Base-by-base conservation (phyloP, 805 yeast genomes). In the Saturnispora ahearnii region DNA sequence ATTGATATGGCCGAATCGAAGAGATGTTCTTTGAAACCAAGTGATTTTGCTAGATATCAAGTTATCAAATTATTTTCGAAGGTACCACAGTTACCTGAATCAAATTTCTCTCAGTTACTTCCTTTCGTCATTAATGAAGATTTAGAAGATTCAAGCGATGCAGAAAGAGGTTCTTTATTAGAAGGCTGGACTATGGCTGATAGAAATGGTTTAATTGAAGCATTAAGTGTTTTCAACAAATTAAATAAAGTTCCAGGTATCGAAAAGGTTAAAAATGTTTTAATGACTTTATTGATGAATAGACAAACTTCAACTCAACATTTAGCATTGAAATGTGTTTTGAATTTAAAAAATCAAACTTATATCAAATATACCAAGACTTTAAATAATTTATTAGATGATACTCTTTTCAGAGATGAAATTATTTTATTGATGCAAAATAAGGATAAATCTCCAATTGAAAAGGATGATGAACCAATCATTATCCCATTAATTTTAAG, bases 381-480 rank as follows among this genome's bases (percentile, higher is more conserved):
- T 56, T 68, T 93, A 57, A 74, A 68, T 44, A 89, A 84, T 54
- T 65, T 93, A 51, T 69, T 91, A 15, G 96, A 91, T 62, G 95
- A 88, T 53, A 77, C 86, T 2, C 69, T 83, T 15, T 90, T 88
- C 69, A 78, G 88, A 51, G 99, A 93, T 65, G 97, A 90, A 65
- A 69, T 90, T 30, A 71, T 85, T 21, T 76, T 74, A 15, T 74
- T 93, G 37, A 67, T 87, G 18, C 73, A 76, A 18, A 72, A 71
- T 36, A 69, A 74, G 21, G 79, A 74, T 5, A 74, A 79, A 8
- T 67, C 66, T 15, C 64, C 73, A 2, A 72, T 89, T 48, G 87
- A 84, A 54, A 73, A 70, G 7, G 71, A 70, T 3, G 97, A 93
- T 61, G 68, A 74, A 13, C 69, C 63, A 2, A 63, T 54, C 1